Base-by-base conservation (phyloP, 495 filamentous ascomycete species). In the Xeromyces bisporus region DNA sequence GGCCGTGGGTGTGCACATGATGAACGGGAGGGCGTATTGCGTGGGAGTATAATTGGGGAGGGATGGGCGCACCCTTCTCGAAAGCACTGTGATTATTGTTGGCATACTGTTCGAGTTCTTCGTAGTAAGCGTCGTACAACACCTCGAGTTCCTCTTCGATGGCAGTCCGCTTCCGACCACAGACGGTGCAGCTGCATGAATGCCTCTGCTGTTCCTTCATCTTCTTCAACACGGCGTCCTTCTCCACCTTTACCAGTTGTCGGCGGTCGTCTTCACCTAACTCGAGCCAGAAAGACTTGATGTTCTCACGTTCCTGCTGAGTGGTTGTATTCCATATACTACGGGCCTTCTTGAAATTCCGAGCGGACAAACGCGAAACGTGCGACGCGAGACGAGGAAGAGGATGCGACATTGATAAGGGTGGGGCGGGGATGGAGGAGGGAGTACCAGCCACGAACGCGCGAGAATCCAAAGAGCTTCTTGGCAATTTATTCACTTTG, bases 141-240 rank as follows among this genome's bases (percentile, higher is more conserved):
- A 91, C 85, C 51, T 99, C 89, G 8, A 99, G 62, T 52, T 99
- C 91, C 53, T 99, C 89, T 53, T 99, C 89, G 44, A 99, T 99
- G 6, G 89, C 89, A 6, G 80, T 93, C 27, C 89, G 73, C 56
- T 96, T 99, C 39, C 89, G 72, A 30, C 89, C 89, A 59, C 89
- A 99, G 23, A 96, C 86, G 4, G 81, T 92, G 45, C 89, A 99
- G 47, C 85, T 93, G 58, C 89, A 99, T 2, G 89, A 96, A 48
- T 96, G 89, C 55, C 94, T 96, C 52, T 99, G 89, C 56, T 99
- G 89, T 52, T 99, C 91, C 59, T 99, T 97, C 89, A 99, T 99
- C 59, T 99, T 99, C 41, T 80, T 80, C 31, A 99, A 56, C 1
- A 99, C 89, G 4, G 91, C 89, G 56, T 96, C 85, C 50, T 99